Conservation (phyloP, 495 filamentous ascomycete species). For the Baudoinia panamericana region DNA sequence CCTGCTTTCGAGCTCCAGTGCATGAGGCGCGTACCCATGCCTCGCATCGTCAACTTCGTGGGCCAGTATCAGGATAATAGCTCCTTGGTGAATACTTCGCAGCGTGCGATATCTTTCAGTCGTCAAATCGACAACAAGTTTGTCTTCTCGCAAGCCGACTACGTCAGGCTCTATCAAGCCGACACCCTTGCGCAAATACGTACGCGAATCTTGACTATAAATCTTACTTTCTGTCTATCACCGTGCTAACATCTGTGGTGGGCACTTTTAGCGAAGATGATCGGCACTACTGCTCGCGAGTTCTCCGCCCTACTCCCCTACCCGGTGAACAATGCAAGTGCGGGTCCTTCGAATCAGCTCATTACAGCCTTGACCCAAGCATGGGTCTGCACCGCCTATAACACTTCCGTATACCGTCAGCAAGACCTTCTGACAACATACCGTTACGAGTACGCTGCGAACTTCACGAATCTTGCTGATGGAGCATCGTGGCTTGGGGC, state of each 20-base stretch:
- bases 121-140: slow-evolving; percentile 9
- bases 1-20: slow-evolving; percentile 11
- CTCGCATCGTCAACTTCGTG: slow-evolving; percentile 12
- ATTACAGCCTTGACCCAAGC: background rate
- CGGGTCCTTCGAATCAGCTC: background rate
- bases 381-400: background rate
- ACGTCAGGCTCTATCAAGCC: background rate
- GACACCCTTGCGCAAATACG: slow-evolving; percentile 15
- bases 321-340: slow-evolving; percentile 4
- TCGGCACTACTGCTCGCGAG: slow-evolving; percentile 2
- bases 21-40: slow-evolving; percentile 8
- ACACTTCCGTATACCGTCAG: background rate
- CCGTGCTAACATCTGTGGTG: too few species aligned
- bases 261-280: too few species aligned
- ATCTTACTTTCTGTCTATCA: too few species aligned
- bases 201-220: too few species aligned
- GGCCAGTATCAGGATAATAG: slow-evolving; percentile 8
- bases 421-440: slow-evolving; percentile 4
- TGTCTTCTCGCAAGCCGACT: slow-evolving; percentile 7
- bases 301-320: slow-evolving; percentile 1
- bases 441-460: slow-evolving; percentile 14
- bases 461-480: slow-evolving; percentile 23
- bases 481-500: slow-evolving; percentile 11
- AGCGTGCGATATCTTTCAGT: slow-evolving; percentile 17
- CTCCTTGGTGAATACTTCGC: slow-evolving; percentile 2